phyloP scores from a whole-genome alignment of 257 asterid species.

The Solanum paucissectum region DNA sequence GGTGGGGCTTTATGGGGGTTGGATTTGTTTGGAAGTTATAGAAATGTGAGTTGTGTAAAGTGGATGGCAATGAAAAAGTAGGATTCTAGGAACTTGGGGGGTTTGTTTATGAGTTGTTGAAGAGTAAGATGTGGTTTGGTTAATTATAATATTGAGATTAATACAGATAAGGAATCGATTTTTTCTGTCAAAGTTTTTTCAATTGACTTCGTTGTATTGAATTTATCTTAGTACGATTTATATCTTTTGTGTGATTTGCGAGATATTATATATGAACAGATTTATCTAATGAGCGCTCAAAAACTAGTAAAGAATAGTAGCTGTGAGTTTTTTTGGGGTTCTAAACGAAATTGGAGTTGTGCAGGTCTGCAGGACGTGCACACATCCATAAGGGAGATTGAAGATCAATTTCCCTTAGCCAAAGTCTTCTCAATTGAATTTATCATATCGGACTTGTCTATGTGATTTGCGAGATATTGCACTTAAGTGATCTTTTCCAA shows the following conservation, averaged over 20 bases:
- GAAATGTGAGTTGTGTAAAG: background rate
- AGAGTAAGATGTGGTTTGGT: background rate
- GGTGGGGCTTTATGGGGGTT: background rate
- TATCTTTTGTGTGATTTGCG: background rate
- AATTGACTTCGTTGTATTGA: background rate
- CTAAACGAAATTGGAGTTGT: too few relatives aligned
- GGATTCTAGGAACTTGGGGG: background rate
- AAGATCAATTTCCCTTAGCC: background rate
- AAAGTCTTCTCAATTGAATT: background rate
- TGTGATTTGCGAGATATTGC: background rate
- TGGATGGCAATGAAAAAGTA: background rate
- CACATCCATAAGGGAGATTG: background rate
- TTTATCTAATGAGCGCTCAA: too few relatives aligned
- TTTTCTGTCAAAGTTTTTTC: too few relatives aligned
- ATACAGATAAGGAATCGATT: background rate
- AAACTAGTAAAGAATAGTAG: too few relatives aligned
- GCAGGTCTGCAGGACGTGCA: background rate
- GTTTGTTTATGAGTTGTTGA: background rate
- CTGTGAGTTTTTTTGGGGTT: accelerated
- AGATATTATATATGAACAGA: background rate
- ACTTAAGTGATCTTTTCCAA: background rate
- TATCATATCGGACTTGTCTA: background rate
- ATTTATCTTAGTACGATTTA: background rate
- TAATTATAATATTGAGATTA: background rate
- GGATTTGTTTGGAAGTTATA: background rate